Evolutionary conservation across 257 asterid species (phyloP).

Genomic region (Solanum rostratum): DNA sequence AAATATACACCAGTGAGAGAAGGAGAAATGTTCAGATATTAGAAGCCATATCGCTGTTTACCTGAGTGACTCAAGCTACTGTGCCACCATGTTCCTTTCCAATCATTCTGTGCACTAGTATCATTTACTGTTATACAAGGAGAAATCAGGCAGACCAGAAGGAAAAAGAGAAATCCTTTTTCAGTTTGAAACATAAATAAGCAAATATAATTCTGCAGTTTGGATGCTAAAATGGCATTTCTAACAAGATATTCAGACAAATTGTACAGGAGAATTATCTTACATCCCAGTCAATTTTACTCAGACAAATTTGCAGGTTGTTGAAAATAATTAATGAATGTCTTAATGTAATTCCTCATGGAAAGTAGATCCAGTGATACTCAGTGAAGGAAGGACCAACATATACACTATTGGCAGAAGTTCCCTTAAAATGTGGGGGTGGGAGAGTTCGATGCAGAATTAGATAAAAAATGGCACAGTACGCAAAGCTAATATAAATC

Average conservation of each 20-base stretch:
- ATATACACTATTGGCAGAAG: background rate
- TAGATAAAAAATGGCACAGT: background rate
- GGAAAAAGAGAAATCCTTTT: background rate
- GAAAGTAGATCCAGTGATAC: background rate
- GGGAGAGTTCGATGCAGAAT: background rate
- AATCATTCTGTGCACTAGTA: constrained; percentile 45
- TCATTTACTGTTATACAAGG: constrained; percentile 30
- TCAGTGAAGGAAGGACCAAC: background rate
- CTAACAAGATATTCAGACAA: background rate
- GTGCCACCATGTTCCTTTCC: constrained; percentile 77
- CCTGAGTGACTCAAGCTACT: constrained; percentile 45
- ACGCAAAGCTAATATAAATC: background rate
- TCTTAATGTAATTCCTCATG: background rate
- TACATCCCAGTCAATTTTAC: background rate
- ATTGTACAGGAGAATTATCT: background rate
- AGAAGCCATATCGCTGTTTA: background rate
- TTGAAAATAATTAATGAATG: background rate
- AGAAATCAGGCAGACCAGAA: background rate
- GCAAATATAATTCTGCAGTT: background rate
- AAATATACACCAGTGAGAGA: background rate
- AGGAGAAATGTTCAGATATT: background rate
- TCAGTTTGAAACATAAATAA: background rate
- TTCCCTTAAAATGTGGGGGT: background rate
- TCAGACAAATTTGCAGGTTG: background rate
- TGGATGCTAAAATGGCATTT: background rate